phyloP scores from a whole-genome alignment of 2,329 filamentous ascomycete genomes.

The Emydomyces testavorans region DNA sequence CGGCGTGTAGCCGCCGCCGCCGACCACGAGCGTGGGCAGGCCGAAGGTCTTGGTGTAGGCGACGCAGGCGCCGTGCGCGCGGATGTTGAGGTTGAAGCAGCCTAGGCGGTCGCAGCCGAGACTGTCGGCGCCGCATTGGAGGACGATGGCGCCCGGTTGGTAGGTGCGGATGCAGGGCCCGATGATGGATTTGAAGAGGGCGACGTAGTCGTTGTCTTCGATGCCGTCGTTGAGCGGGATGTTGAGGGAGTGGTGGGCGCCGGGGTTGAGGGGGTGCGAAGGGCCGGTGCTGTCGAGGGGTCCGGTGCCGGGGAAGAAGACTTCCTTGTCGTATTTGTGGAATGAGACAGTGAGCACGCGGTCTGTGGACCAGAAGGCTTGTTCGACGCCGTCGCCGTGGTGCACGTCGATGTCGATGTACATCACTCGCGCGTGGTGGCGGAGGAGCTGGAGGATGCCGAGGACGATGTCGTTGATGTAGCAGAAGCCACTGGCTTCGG shows the following conservation, averaged over 20 bases:
- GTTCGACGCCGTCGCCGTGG: conserved; percentile 81
- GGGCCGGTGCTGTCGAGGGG: conserved; percentile 75
- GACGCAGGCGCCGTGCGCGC: conserved; percentile 85
- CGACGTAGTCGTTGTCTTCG: conserved; percentile 76
- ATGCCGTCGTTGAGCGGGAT: conserved; percentile 85
- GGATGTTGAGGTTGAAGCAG: conserved; percentile 92
- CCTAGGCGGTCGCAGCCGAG: conserved; percentile 86
- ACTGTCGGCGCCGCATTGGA: conserved; percentile 93
- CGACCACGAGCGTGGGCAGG: conserved; percentile 78
- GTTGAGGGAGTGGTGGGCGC: conserved; percentile 81
- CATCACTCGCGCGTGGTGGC: conserved; percentile 69
- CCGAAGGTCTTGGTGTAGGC: conserved; percentile 71
- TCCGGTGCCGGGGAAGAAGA: conserved; percentile 88
- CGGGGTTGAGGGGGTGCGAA: conserved; percentile 68
- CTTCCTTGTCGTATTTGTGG: conserved; percentile 81
- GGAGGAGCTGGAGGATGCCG: conserved; percentile 76
- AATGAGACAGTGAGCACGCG: conserved; percentile 88
- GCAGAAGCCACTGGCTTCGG: conserved; percentile 89
- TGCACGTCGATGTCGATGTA: conserved; percentile 95
- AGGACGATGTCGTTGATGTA: conserved; percentile 99
- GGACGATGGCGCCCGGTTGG: conserved; percentile 77
- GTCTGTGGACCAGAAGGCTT: conserved; percentile 81
- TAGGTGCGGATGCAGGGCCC: conserved; percentile 69
- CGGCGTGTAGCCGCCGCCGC: conserved; percentile 91
- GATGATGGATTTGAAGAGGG: conserved; percentile 73